These are phyloP conservation scores for Zostera marina DNA, from an alignment of 116 monocot species.

Conservation along the genomic window DNA sequence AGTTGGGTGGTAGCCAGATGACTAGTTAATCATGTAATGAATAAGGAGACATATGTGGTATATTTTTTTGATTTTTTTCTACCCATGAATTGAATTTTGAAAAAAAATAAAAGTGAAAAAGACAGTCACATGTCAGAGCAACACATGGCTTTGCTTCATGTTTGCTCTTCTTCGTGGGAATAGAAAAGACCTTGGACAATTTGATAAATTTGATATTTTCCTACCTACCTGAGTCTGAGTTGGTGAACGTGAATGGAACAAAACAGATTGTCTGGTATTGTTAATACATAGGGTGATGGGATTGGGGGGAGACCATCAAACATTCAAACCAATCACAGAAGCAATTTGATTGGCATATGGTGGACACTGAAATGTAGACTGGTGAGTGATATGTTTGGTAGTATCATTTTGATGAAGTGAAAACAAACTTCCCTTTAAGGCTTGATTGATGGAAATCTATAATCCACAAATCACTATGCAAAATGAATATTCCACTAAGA, in stretches of 20 bases:
- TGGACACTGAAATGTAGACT: background rate
- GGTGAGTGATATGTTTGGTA: background rate
- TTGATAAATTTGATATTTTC: slow-evolving; percentile 2
- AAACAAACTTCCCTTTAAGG: too few species aligned
- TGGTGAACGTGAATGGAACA: slow-evolving; percentile 2
- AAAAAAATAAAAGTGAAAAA: background rate
- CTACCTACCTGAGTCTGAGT: background rate
- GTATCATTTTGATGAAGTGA: too few species aligned
- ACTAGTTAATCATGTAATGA: slow-evolving; percentile 6
- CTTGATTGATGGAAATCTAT: too few species aligned
- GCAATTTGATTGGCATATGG: slow-evolving; percentile 4
- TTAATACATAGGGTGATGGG: background rate
- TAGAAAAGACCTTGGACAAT: background rate
- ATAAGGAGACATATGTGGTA: background rate
- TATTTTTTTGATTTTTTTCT: background rate
- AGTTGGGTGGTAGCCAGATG: background rate
- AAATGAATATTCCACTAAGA: too few species aligned
- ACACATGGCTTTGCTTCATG: slow-evolving; percentile 1
- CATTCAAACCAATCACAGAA: background rate
- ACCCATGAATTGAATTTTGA: slow-evolving; percentile 1
- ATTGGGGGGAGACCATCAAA: background rate
- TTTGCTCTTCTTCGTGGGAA: background rate
- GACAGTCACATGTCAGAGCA: slow-evolving; percentile 4
- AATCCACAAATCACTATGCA: too few species aligned
- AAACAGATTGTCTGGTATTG: background rate